Conservation (phyloP, 805 yeast species). For the Metschnikowia cubensis region DNA sequence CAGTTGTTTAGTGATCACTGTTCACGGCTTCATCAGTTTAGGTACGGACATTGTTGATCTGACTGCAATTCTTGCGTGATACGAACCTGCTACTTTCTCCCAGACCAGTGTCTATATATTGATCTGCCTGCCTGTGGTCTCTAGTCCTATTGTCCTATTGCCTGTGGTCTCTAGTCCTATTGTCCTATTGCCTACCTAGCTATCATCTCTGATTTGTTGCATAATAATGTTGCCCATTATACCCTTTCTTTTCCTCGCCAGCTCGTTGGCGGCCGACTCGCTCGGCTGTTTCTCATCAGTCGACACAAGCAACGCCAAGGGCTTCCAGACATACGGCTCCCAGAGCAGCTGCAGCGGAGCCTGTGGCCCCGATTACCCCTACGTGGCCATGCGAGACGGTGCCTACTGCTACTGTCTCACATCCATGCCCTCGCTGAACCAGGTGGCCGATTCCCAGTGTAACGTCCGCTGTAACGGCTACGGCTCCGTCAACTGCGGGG, state of each 20-base stretch:
- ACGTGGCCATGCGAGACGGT: conserved; percentile 36
- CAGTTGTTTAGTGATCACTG: too few species aligned
- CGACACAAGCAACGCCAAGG: conserved; percentile 21
- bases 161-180: too few species aligned
- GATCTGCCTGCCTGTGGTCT: too few species aligned
- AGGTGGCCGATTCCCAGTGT: conserved; percentile 22
- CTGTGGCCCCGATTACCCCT: conserved; percentile 32
- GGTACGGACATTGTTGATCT: too few species aligned
- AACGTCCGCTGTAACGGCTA: conserved; percentile 33
- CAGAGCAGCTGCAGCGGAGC: conserved; percentile 25
- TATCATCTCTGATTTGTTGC: too few species aligned
- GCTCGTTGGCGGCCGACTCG: conserved; percentile 5
- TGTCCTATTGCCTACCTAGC: too few species aligned
- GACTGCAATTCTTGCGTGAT: too few species aligned
- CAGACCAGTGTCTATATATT: too few species aligned
- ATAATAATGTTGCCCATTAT: neutral
- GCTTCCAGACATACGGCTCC: conserved; percentile 27
- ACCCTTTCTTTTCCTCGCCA: neutral
- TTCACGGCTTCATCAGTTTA: too few species aligned
- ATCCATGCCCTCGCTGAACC: conserved; percentile 22
- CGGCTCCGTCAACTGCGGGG: conserved; percentile 36
- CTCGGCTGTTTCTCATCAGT: conserved; percentile 33
- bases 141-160: too few species aligned
- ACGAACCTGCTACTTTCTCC: too few species aligned
- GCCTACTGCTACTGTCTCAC: conserved; percentile 37